A percentile compares a stretch with the other conserved stretches of the same genome.
Conservation (phyloP, 148 eudicot species). For the Rheum nobile region DNA sequence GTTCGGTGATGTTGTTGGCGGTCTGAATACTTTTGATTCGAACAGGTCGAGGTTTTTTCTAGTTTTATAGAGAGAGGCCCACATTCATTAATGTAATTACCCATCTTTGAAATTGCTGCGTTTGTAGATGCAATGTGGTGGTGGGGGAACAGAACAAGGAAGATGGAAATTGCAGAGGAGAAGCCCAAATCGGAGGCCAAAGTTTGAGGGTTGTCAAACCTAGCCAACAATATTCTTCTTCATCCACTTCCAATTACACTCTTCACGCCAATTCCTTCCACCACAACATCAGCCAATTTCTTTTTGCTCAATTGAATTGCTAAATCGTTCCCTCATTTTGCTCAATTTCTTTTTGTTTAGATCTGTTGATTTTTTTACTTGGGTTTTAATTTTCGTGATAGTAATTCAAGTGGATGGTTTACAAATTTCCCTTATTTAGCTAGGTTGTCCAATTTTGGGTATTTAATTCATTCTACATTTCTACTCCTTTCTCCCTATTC, state of each 20-base stretch:
- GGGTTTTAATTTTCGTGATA: constrained; percentile 5
- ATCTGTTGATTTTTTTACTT: not conserved
- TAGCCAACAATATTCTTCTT: too few species aligned
- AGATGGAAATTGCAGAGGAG: constrained; percentile 16
- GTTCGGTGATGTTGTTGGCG: too few species aligned
- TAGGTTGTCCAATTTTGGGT: not conserved
- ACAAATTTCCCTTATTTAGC: not conserved
- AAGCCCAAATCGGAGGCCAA: constrained; percentile 6
- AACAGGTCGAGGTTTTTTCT: too few species aligned
- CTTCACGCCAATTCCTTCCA: not conserved
- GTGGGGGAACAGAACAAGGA: not conserved
- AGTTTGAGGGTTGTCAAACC: constrained; percentile 6
- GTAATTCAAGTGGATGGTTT: not conserved
- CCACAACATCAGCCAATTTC: constrained; percentile 21
- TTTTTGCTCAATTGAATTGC: constrained; percentile 26
- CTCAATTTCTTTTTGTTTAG: not conserved
- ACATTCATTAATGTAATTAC: too few species aligned
- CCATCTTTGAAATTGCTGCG: not conserved
- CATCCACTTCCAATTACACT: constrained; percentile 3
- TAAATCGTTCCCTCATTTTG: not conserved
- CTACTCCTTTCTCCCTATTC: not conserved
- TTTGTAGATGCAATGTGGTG: not conserved
- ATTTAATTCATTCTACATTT: not conserved
- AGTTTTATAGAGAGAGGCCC: too few species aligned
- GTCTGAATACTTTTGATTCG: too few species aligned